Evolutionary conservation across 1,284 basidiomycete species (phyloP), one percentile per base, ranked within the genome.

Genomic region (Ceratobasidium sp.): DNA sequence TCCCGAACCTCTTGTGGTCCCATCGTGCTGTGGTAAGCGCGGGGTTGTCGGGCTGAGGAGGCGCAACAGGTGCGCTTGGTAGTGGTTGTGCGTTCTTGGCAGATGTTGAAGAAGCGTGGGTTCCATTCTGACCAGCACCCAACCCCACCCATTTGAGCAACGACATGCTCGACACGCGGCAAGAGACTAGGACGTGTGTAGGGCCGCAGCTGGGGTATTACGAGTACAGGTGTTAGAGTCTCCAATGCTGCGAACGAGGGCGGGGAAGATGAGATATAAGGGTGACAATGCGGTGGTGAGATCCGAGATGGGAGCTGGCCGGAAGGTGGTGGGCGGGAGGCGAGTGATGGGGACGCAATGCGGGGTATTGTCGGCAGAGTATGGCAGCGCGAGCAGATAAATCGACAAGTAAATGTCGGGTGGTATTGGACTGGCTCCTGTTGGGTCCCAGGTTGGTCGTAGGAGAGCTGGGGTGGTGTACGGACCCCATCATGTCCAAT

Each of bases 1-100:
- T 85, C 23, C 95, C 95, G 85, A 95, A 96, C 79, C 88, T 89
- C 84, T 93, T 93, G 74, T 86, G 86, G 81, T 92, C 91, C 64
- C 64, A 67, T 67, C 64, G 64, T 26, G 64, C 64, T 16, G 64
- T 67, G 7, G 64, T 50, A 55, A 67, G 64, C 26, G 50, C 43
- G 28, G 62, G 62, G 50, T 67, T 50, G 30, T 67, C 64, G 64
- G 64, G 64, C 38, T 43, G 35, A n/a, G 64, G 64, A 13, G 64
- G 38, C 30, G 62, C 47, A 9, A 47, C 18, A 18, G 46, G 47
- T 26, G 64, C 6, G 50, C 9, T 21, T 30, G 64, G 50, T 5
- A 50, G 32, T 1, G 38, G 64, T 18, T 21, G 64, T 1, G 52
- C 14, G 8, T 18, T 9, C 64, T 55, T 67, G 50, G 64, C 9